These are phyloP conservation scores for Brassica balearica DNA, from an alignment of 441 rosid species.

Conservation along the genomic window DNA sequence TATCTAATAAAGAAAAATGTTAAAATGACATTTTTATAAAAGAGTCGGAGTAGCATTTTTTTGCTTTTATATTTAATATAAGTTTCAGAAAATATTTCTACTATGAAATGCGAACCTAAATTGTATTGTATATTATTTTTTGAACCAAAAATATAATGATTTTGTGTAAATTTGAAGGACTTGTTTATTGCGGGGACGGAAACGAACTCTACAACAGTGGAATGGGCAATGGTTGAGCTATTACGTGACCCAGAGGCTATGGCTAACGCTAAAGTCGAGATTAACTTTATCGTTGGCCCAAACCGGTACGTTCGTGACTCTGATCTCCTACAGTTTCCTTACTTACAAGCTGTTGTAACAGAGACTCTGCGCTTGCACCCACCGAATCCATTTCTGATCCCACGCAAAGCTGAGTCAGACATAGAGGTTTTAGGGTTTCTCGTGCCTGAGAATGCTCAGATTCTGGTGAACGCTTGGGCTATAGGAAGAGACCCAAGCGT, in stretches of 20 bases:
- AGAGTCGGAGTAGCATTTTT: too few species aligned
- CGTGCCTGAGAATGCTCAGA: slow-evolving; percentile 26
- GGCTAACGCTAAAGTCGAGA: slow-evolving; percentile 56
- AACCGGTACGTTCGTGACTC: slow-evolving; percentile 52
- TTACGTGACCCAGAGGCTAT: slow-evolving; percentile 53
- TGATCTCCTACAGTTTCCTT: slow-evolving; percentile 53
- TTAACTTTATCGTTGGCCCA: slow-evolving; percentile 59
- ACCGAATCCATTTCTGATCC: slow-evolving; percentile 23
- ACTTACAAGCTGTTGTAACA: slow-evolving; percentile 67
- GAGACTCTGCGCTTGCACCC: slow-evolving; percentile 63
- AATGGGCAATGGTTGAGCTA: slow-evolving; percentile 41
- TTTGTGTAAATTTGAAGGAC: slow-evolving; percentile 11
- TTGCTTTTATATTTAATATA: too few species aligned
- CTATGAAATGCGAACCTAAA: background rate
- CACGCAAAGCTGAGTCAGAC: slow-evolving; percentile 30
- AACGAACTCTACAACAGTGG: slow-evolving; percentile 33
- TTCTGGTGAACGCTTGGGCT: slow-evolving; percentile 49
- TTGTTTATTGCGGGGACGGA: slow-evolving; percentile 33
- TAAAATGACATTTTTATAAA: too few species aligned
- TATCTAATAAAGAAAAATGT: too few species aligned
- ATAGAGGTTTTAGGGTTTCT: background rate
- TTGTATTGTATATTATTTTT: background rate
- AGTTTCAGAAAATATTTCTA: too few species aligned
- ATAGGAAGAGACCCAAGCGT: slow-evolving; percentile 54
- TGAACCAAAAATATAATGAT: background rate